These are phyloP conservation scores for Boletus fagicola DNA, from an alignment of 768 basidiomycete genomes.

Conservation along the genomic window DNA sequence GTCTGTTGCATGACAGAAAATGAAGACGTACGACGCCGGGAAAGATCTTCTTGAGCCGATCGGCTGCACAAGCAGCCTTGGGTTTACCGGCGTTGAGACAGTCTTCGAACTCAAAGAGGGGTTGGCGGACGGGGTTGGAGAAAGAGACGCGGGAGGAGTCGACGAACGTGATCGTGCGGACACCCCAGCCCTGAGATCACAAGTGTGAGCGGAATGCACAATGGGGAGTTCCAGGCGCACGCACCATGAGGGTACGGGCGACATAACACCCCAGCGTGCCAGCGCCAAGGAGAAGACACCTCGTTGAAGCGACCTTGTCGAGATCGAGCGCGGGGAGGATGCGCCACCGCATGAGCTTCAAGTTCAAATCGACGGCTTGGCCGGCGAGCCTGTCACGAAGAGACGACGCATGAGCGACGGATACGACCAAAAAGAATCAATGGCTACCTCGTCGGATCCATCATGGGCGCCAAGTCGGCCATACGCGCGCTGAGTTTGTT, in stretches of 20 bases:
- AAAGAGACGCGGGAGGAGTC: slow-evolving; percentile 92
- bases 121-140: slow-evolving; percentile 97
- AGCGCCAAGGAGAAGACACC: slow-evolving; percentile 86
- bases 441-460: slow-evolving; percentile 80
- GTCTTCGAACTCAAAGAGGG: slow-evolving; percentile 93
- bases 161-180: slow-evolving; percentile 88
- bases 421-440: neutral
- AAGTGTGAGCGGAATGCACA: neutral
- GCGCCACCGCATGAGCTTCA: slow-evolving; percentile 98
- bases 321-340: slow-evolving; percentile 87
- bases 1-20: too few relatives aligned
- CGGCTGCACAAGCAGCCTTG: slow-evolving; percentile 91
- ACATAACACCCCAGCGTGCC: slow-evolving; percentile 98
- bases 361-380: slow-evolving; percentile 96
- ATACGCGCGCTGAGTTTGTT: slow-evolving; percentile 85
- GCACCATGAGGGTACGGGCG: slow-evolving; percentile 80
- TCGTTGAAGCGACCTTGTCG: slow-evolving; percentile 78
- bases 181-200: slow-evolving; percentile 81
- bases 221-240: neutral
- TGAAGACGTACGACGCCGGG: slow-evolving; percentile 77
- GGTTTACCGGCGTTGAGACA: slow-evolving; percentile 90
- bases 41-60: slow-evolving; percentile 79
- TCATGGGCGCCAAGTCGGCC: slow-evolving; percentile 92
- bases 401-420: neutral
- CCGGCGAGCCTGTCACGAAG: slow-evolving; percentile 66